Conservation (phyloP, 169 alveolate species). For the Eimeria maxima region DNA sequence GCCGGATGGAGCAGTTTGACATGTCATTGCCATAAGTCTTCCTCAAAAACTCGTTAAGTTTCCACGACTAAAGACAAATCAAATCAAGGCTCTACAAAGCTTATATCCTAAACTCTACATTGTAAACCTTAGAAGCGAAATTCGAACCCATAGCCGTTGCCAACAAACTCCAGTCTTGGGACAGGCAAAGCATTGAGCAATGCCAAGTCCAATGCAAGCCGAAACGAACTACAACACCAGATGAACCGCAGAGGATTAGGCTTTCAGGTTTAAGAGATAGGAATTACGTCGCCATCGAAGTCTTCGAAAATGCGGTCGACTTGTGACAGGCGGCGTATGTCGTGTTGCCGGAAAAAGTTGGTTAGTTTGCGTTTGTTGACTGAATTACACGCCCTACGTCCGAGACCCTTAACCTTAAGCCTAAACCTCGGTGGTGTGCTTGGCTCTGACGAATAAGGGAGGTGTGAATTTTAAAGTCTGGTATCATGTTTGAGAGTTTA, state of each 20-base stretch:
- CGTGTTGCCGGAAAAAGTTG: conserved; percentile 56
- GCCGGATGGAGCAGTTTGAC: conserved; percentile 32
- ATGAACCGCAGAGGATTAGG: neutral
- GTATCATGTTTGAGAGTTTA: no score
- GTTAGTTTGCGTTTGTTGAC: conserved; percentile 54
- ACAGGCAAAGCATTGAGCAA: neutral
- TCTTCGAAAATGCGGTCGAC: conserved; percentile 43
- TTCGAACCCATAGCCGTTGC: neutral
- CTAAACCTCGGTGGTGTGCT: neutral
- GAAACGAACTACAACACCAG: neutral
- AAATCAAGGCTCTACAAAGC: neutral
- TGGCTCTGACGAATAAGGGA: neutral
- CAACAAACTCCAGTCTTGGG: neutral
- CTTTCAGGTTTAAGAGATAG: conserved; percentile 11
- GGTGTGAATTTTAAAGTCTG: neutral
- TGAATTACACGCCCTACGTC: neutral
- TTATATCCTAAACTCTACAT: neutral
- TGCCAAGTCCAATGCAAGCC: neutral
- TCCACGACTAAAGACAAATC: neutral
- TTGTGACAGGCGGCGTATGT: conserved; percentile 38
- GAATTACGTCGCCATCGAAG: conserved; percentile 51
- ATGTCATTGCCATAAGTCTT: conserved; percentile 19
- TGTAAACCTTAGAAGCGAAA: neutral
- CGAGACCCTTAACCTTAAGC: conserved; percentile 32
- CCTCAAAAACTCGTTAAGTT: conserved; percentile 26